Evolutionary conservation across 2,329 filamentous ascomycete genomes (phyloP), one percentile per base, ranked within the genome.

Genomic region (Talaromyces sp.): DNA sequence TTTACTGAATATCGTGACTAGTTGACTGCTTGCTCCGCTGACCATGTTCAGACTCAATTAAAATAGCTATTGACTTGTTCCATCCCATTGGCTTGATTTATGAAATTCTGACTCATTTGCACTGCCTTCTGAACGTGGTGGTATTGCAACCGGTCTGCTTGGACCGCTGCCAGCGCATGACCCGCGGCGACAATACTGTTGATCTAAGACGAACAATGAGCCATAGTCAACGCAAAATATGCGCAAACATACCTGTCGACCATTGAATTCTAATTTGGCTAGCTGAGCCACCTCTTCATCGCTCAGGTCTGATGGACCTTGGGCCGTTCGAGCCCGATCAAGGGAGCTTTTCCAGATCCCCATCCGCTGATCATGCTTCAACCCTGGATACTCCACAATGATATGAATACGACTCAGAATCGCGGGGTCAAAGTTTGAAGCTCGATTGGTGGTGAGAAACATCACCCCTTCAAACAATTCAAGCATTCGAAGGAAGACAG

Each of bases 381-480:
- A 47, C 10, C 39, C 41, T 47, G 58, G 58, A 47, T 48, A 62
- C 22, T 62, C 33, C 10, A 62, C 37, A 10, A 27, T 33, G 60
- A 62, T 54, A 39, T 62, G 60, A 31, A 62, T 62, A 35, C 47
- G 60, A 52, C 47, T 62, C 19, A 62, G 60, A 39, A 62, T 62
- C 47, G 60, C 60, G 13, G 60, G 60, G 47, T 62, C 33, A 41
- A 62, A 62, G 60, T 62, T 62, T n/a, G 60, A 62, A 7, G 47
- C 27, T 27, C 5, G 5, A 27, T 27, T 27, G 27, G 5, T 27
- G 5, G 27, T 27, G 27, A 27, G 27, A 27, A 27, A 27, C 5
- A 27, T 27, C 5, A 27, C 27, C 27, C 5, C 27, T 27, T 27
- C 5, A 27, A 27, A 27, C 5, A 1, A 3, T 27, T 27, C 27